Evolutionary conservation across 2,329 filamentous ascomycete genomes (phyloP).

Genomic region (Xylariaceae sp.): DNA sequence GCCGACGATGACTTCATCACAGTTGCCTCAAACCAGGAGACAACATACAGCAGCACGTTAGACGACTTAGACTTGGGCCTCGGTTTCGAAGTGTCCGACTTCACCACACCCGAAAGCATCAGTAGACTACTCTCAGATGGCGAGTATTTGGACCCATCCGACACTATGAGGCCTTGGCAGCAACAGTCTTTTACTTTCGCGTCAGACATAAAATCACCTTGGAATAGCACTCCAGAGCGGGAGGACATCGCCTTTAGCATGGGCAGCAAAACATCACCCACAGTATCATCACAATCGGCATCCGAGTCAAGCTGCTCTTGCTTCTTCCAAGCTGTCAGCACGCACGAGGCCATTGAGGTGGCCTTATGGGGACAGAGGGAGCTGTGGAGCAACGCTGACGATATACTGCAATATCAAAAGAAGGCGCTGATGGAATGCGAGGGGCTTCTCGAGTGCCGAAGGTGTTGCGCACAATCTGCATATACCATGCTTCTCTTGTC

Average conservation of each 20-base stretch:
- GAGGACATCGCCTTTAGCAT: constrained; percentile 20
- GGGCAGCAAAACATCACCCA: constrained; percentile 18
- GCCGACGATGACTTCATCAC: constrained; percentile 21
- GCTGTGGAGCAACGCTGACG: constrained; percentile 22
- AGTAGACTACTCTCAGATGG: constrained; percentile 18
- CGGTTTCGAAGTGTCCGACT: constrained; percentile 22
- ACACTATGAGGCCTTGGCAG: constrained; percentile 25
- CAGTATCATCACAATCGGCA: constrained; percentile 6
- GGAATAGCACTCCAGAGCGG: constrained; percentile 22
- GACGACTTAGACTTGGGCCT: constrained; percentile 25
- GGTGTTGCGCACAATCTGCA: constrained; percentile 25
- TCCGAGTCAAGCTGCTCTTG: constrained; percentile 25
- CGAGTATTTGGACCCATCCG: constrained; percentile 26
- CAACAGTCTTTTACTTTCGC: constrained; percentile 24
- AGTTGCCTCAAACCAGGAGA: constrained; percentile 20
- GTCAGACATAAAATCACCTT: constrained; percentile 19
- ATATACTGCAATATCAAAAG: constrained; percentile 28
- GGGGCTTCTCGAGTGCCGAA: constrained; percentile 22
- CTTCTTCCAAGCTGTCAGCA: constrained; percentile 24
- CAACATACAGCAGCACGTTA: constrained; percentile 16
- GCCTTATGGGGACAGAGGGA: constrained; percentile 25
- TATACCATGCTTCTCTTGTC: constrained; percentile 29
- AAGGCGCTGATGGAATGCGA: constrained; percentile 27
- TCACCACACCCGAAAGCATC: constrained; percentile 20
- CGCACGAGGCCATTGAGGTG: constrained; percentile 27